Conservation (phyloP, 2,329 filamentous ascomycete species). For the Alternaria panax region DNA sequence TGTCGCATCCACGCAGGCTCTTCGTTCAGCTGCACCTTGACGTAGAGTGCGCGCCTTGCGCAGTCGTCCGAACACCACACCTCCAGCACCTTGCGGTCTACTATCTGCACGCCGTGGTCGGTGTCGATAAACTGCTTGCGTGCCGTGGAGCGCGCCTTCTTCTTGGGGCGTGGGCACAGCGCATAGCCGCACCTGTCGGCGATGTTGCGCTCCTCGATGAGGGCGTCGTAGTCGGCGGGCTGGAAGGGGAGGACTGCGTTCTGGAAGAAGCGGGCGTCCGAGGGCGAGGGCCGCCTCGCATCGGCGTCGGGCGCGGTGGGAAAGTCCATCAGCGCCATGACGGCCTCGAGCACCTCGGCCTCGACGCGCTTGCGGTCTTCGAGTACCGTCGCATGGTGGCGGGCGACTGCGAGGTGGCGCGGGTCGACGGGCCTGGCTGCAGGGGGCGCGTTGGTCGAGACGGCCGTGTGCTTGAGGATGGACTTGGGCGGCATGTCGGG, state of each 20-base stretch:
- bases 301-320: constrained; percentile 62
- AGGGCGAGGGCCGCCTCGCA: constrained; percentile 59
- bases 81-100: constrained; percentile 75
- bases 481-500: constrained; percentile 52
- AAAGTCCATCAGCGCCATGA: constrained; percentile 74
- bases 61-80: constrained; percentile 88
- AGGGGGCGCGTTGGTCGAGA: constrained; percentile 29
- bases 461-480: constrained; percentile 50
- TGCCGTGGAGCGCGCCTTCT: constrained; percentile 58
- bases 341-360: constrained; percentile 72
- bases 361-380: constrained; percentile 84
- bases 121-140: constrained; percentile 72
- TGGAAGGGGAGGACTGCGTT: constrained; percentile 75
- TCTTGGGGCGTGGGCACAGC: constrained; percentile 73
- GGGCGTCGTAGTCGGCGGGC: constrained; percentile 85
- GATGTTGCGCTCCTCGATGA: constrained; percentile 88
- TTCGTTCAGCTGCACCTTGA: constrained; percentile 87
- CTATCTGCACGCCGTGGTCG: constrained; percentile 66
- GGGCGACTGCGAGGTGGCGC: constrained; percentile 68
- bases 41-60: constrained; percentile 78
- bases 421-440: constrained; percentile 44
- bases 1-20: constrained; percentile 84
- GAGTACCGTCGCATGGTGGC: constrained; percentile 82
- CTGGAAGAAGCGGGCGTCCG: constrained; percentile 72
- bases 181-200: constrained; percentile 83